These are phyloP conservation scores for Cichorium intybus DNA, from an alignment of 140 eudicot genomes.

Conservation along the genomic window DNA sequence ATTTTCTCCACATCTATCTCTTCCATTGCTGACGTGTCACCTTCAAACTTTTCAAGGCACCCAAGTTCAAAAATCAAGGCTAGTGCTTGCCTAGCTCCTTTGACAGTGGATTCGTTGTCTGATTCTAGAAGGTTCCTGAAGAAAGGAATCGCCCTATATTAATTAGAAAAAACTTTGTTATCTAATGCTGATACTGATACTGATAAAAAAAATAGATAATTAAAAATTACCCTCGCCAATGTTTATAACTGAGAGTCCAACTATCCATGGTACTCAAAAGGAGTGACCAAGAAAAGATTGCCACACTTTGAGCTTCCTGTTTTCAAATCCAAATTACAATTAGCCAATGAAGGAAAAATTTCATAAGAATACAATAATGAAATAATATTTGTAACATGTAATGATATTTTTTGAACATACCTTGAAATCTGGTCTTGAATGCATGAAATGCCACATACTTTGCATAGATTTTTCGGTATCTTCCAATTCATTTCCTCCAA, in stretches of 20 bases:
- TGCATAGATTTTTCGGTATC: conserved; percentile 65
- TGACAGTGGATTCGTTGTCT: conserved; percentile 42
- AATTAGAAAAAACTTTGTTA: background rate
- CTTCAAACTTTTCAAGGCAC: conserved; percentile 50
- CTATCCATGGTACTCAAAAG: conserved; percentile 51
- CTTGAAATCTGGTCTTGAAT: conserved; percentile 37
- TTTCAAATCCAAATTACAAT: conserved; percentile 13
- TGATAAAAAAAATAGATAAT: background rate
- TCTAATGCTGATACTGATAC: background rate
- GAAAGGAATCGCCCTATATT: conserved; percentile 49
- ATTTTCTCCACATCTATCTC: conserved; percentile 25
- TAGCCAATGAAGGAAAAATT: background rate
- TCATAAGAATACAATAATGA: background rate
- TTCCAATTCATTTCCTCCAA: conserved; percentile 47
- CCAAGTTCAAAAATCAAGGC: conserved; percentile 54
- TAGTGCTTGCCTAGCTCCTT: conserved; percentile 61
- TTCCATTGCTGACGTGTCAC: conserved; percentile 32
- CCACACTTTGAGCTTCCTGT: conserved; percentile 37
- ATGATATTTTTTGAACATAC: conserved; percentile 34
- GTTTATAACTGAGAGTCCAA: conserved; percentile 48
- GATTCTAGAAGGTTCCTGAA: conserved; percentile 38
- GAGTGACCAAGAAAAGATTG: conserved; percentile 58
- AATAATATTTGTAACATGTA: background rate
- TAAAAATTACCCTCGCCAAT: conserved; percentile 53
- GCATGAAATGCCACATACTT: conserved; percentile 52